phyloP scores from a whole-genome alignment of 495 filamentous ascomycete genomes.

The Penicillium waksmanii region DNA sequence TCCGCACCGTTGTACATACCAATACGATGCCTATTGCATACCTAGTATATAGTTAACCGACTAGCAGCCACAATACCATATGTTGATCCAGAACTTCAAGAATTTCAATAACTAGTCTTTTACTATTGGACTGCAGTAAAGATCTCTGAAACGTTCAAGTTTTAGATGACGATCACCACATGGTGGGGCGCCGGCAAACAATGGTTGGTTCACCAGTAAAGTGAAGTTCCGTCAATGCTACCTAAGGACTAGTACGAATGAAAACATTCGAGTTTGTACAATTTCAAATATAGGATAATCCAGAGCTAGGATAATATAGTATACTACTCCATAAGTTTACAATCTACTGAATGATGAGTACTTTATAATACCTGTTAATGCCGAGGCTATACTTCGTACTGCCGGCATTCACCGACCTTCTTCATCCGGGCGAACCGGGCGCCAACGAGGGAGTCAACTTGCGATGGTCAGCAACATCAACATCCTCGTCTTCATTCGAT shows the following conservation, averaged over 20 bases:
- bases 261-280: background rate
- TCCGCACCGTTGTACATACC: constrained; percentile 2
- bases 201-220: no score
- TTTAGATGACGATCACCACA: no score
- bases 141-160: no score
- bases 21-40: background rate
- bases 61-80: background rate
- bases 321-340: no score
- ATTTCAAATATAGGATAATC: no score
- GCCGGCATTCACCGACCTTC: background rate
- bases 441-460: background rate
- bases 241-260: no score
- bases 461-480: no score
- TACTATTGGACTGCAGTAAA: no score
- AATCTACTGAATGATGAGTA: no score
- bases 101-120: background rate
- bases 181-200: no score
- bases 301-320: no score
- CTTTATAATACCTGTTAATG: background rate
- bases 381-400: background rate
- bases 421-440: background rate
- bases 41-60: background rate
- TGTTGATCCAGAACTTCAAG: background rate
- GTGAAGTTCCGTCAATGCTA: no score
- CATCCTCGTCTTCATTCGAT: background rate